A percentile compares a stretch with the other conserved stretches of the same genome.
Evolutionary conservation across 306 rosid species (phyloP).

Genomic region (Astragalus membranaceus): DNA sequence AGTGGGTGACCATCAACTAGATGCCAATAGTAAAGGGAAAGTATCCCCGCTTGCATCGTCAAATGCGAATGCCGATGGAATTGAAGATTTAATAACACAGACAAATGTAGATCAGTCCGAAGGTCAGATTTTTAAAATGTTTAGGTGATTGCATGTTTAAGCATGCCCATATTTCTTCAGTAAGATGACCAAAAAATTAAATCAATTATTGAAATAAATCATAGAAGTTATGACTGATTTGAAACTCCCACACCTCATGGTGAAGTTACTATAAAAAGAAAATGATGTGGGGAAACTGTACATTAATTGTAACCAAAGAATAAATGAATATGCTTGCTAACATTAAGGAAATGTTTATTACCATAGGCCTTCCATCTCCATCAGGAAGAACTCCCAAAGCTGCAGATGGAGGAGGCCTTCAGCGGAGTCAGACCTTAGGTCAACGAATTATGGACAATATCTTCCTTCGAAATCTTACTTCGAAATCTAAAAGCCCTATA

Average conservation of each 20-base stretch:
- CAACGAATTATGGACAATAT: conserved; percentile 94
- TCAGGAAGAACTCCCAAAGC: conserved; percentile 56
- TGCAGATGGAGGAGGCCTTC: conserved; percentile 59
- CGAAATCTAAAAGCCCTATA: conserved; percentile 54
- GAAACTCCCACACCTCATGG: not conserved
- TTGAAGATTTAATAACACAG: conserved; percentile 41
- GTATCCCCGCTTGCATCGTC: conserved; percentile 38
- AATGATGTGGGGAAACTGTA: conserved; percentile 10
- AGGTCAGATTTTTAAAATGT: conserved; percentile 46
- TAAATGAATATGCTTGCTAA: conserved; percentile 4
- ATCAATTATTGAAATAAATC: not conserved
- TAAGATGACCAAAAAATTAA: conserved; percentile 12
- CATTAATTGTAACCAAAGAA: conserved; percentile 2
- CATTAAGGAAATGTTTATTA: conserved; percentile 19
- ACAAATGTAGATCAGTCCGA: conserved; percentile 57
- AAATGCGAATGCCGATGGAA: conserved; percentile 36
- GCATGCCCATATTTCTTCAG: conserved; percentile 18
- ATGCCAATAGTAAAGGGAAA: conserved; percentile 37
- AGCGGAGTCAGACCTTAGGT: conserved; percentile 83
- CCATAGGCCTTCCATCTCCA: conserved; percentile 80
- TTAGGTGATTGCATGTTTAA: not conserved
- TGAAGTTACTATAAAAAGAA: not conserved
- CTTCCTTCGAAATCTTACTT: conserved; percentile 80
- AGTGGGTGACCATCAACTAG: conserved; percentile 39
- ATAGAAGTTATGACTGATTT: not conserved